phyloP scores from a whole-genome alignment of 768 basidiomycete genomes.

The Tephrocybe sp. region DNA sequence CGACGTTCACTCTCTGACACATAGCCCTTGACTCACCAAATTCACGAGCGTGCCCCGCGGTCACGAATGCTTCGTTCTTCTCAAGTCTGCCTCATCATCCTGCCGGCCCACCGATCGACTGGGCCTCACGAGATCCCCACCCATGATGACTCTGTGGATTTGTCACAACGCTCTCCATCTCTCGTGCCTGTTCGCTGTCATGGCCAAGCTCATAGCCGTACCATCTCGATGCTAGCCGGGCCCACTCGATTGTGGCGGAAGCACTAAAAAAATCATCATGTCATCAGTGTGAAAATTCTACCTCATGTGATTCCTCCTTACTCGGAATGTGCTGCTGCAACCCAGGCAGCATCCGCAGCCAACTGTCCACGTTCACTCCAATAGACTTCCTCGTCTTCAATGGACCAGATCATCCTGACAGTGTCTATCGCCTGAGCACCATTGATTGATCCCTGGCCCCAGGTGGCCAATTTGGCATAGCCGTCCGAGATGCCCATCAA shows the following conservation, averaged over 20 bases:
- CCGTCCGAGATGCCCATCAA: constrained; percentile 44
- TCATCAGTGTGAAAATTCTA: constrained; percentile 1
- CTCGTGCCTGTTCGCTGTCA: constrained; percentile 48
- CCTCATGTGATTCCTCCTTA: constrained; percentile 32
- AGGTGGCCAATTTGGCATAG: constrained; percentile 45
- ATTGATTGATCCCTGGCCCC: constrained; percentile 44
- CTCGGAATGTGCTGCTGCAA: constrained; percentile 66
- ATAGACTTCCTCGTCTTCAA: constrained; percentile 65
- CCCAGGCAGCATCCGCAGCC: constrained; percentile 58
- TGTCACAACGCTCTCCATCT: constrained; percentile 33
- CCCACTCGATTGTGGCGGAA: constrained; percentile 50
- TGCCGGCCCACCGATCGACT: constrained; percentile 35
- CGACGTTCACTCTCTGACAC: neutral
- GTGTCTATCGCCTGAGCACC: constrained; percentile 50
- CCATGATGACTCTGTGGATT: constrained; percentile 43
- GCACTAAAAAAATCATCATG: constrained; percentile 30
- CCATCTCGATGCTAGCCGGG: constrained; percentile 48
- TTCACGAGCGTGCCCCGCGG: constrained; percentile 5
- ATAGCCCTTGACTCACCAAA: constrained; percentile 4
- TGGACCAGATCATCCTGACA: constrained; percentile 52
- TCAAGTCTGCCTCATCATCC: constrained; percentile 1
- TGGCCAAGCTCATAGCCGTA: constrained; percentile 54
- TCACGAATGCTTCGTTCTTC: constrained; percentile 3
- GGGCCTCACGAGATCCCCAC: constrained; percentile 44
- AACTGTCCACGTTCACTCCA: constrained; percentile 64